These are phyloP conservation scores for Rhytidhysteron rufulum DNA, from an alignment of 2,329 filamentous ascomycete species.

Conservation along the genomic window DNA sequence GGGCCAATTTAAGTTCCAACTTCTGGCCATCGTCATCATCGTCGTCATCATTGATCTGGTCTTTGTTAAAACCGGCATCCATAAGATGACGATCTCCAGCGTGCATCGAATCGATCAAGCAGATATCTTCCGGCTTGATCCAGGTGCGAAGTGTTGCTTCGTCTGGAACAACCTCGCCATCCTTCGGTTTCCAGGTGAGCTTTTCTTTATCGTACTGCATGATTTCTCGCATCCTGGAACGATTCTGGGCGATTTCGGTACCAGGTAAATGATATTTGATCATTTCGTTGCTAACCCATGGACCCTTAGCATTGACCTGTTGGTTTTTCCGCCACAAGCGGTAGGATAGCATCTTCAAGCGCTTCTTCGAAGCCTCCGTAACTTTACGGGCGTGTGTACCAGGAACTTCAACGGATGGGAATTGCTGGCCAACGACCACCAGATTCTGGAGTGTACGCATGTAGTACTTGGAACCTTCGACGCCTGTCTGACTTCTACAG, in stretches of 20 bases:
- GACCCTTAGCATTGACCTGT: conserved; percentile 65
- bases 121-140: conserved; percentile 95
- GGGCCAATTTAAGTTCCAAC: conserved; percentile 83
- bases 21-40: conserved; percentile 66
- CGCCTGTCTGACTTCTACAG: conserved; percentile 74
- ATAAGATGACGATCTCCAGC: conserved; percentile 86
- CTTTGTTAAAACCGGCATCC: conserved; percentile 79
- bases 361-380: conserved; percentile 93
- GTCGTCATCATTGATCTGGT: conserved; percentile 61
- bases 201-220: conserved; percentile 83
- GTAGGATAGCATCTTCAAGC: conserved; percentile 93
- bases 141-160: conserved; percentile 76
- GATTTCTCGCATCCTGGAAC: conserved; percentile 96
- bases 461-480: conserved; percentile 74
- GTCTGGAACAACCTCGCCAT: conserved; percentile 72
- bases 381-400: conserved; percentile 92
- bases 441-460: conserved; percentile 88
- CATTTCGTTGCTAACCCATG: conserved; percentile 70
- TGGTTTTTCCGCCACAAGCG: conserved; percentile 77
- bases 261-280: conserved; percentile 75
- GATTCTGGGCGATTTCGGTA: conserved; percentile 90
- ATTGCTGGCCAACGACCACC: conserved; percentile 86
- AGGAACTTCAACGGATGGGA: conserved; percentile 87
- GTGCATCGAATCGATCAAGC: conserved; percentile 93
- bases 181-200: conserved; percentile 73